Conservation (phyloP, 2,329 filamentous ascomycete genomes). For the Aspergillus tanneri region DNA sequence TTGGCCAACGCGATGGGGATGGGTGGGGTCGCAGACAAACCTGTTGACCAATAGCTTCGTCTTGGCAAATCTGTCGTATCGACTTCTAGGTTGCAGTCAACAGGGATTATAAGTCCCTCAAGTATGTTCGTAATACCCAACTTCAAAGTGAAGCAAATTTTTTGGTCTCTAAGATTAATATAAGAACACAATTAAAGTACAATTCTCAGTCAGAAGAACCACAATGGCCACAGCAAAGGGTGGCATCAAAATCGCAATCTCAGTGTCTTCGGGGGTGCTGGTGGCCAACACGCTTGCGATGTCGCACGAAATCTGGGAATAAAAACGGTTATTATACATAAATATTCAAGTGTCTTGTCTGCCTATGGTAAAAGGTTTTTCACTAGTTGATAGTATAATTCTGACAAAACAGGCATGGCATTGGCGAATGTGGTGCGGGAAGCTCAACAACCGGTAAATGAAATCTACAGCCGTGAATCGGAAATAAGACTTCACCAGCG, state of each 20-base stretch:
- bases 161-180: background rate
- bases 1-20: no score
- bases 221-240: background rate
- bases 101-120: no score
- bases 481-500: constrained; percentile 22
- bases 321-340: constrained; percentile 44
- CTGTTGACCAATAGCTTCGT: no score
- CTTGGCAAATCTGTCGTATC: no score
- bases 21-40: no score
- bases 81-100: no score
- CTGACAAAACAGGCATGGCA: constrained; percentile 36
- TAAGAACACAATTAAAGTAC: background rate
- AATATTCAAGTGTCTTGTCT: constrained; percentile 43
- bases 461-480: constrained; percentile 18
- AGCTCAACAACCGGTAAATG: constrained; percentile 34
- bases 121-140: no score
- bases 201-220: background rate
- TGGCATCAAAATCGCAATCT: constrained; percentile 19
- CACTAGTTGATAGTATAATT: background rate
- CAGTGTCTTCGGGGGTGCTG: constrained; percentile 34
- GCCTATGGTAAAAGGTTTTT: constrained; percentile 32
- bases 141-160: no score
- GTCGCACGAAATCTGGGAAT: constrained; percentile 47
- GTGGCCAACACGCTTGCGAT: constrained; percentile 43
- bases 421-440: constrained; percentile 44